phyloP scores from a whole-genome alignment of 2,329 filamentous ascomycete genomes.

The Fusarium sp. region DNA sequence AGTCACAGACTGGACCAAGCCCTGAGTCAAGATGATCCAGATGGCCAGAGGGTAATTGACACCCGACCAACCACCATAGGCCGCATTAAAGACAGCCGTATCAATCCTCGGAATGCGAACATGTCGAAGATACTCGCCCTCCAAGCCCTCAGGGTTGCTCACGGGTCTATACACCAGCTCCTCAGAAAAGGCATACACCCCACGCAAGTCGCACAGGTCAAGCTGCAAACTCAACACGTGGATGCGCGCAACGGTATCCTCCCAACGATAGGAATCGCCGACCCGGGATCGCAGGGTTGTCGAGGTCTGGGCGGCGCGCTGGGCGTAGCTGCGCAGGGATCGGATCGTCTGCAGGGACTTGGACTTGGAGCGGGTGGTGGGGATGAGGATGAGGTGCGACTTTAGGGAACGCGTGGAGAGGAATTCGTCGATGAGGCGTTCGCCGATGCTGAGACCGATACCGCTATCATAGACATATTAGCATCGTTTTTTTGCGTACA shows the following conservation, averaged over 20 bases:
- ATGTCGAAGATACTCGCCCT: constrained; percentile 51
- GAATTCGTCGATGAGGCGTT: constrained; percentile 91
- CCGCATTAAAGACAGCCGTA: constrained; percentile 85
- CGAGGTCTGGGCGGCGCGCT: constrained; percentile 54
- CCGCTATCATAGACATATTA: constrained; percentile 66
- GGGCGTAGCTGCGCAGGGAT: constrained; percentile 69
- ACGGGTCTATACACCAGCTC: constrained; percentile 57
- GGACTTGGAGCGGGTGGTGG: constrained; percentile 79
- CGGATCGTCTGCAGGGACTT: constrained; percentile 81
- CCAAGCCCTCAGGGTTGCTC: constrained; percentile 55
- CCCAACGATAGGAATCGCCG: constrained; percentile 47
- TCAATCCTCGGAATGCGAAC: constrained; percentile 77
- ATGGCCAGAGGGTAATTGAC: constrained; percentile 74
- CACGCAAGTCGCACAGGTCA: constrained; percentile 69
- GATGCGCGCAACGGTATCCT: constrained; percentile 60
- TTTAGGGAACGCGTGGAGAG: constrained; percentile 72
- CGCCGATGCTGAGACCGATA: constrained; percentile 84
- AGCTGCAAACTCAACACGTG: constrained; percentile 69
- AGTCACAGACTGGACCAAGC: constrained; percentile 75
- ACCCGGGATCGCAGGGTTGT: constrained; percentile 50
- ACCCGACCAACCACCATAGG: constrained; percentile 87
- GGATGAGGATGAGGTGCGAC: constrained; percentile 80
- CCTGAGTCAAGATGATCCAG: constrained; percentile 62
- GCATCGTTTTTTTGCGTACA: neutral
- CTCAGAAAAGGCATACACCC: constrained; percentile 61